Conservation (phyloP, 106 monocot genomes). For the Apostasia shenzhenica region DNA sequence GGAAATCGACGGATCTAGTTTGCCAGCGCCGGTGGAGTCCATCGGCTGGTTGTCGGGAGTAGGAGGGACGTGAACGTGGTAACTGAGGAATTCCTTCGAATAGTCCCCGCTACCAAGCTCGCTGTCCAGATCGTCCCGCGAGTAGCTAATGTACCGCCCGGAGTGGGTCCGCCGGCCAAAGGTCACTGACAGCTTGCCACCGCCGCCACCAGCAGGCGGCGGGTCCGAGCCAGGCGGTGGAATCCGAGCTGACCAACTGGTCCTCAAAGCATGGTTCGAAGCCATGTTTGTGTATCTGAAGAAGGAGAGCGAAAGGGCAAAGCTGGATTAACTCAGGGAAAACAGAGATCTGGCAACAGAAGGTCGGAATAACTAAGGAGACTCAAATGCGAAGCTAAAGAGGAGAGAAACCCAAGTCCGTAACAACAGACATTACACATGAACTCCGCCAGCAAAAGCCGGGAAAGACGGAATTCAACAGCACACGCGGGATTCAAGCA, state of each 20-base stretch:
- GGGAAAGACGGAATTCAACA: not conserved
- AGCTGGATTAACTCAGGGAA: not conserved
- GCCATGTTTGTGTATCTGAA: conserved; percentile 12
- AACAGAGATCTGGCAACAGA: too few species aligned
- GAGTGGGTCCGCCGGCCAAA: conserved; percentile 49
- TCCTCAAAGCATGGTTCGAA: conserved; percentile 22
- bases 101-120: conserved; percentile 29
- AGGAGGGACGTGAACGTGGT: conserved; percentile 29
- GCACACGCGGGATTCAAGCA: not conserved
- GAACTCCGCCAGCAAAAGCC: not conserved
- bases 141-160: conserved; percentile 58
- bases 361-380: too few species aligned
- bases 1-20: conserved; percentile 28
- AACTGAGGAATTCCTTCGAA: conserved; percentile 27
- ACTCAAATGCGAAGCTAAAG: not conserved
- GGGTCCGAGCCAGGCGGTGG: conserved; percentile 4
- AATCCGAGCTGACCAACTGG: conserved; percentile 34
- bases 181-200: conserved; percentile 16
- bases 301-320: not conserved
- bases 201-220: not conserved
- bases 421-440: not conserved
- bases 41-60: conserved; percentile 34
- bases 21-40: not conserved
- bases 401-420: not conserved
- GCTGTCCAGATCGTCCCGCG: conserved; percentile 46